Conservation (phyloP, 371 early-diverging fungal genomes). For the Basidiobolus heterosporus region DNA sequence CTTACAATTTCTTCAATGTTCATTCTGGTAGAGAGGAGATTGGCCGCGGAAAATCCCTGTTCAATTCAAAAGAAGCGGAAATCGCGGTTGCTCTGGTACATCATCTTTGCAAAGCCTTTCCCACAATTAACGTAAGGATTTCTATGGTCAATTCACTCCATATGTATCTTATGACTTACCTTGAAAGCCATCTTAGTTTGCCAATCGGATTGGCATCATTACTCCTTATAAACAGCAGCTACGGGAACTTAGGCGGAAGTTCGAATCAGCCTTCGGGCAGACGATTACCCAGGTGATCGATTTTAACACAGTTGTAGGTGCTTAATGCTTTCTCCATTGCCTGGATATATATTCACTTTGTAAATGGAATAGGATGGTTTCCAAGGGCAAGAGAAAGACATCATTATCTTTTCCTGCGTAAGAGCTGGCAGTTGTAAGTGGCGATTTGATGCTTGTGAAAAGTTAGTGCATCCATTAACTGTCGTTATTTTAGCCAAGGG, state of each 20-base stretch:
- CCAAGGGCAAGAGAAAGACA: slow-evolving; percentile 97
- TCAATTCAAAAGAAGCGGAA: slow-evolving; percentile 62
- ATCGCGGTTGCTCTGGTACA: slow-evolving; percentile 57
- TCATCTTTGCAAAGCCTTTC: slow-evolving; percentile 29
- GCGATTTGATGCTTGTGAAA: too few relatives aligned
- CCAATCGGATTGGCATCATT: slow-evolving; percentile 66
- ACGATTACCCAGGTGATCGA: slow-evolving; percentile 56
- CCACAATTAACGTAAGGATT: slow-evolving; percentile 31
- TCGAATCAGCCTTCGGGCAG: slow-evolving; percentile 41
- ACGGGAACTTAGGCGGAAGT: slow-evolving; percentile 41
- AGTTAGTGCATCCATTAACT: too few relatives aligned
- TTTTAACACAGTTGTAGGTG: slow-evolving; percentile 69
- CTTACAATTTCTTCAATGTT: slow-evolving; percentile 69
- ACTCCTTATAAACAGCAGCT: slow-evolving; percentile 86
- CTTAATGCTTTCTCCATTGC: neutral
- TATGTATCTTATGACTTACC: neutral
- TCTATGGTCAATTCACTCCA: neutral
- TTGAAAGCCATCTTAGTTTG: slow-evolving; percentile 26
- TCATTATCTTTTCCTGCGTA: slow-evolving; percentile 89
- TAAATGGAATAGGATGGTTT: slow-evolving; percentile 71
- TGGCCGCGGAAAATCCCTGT: slow-evolving; percentile 53
- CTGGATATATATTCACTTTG: neutral
- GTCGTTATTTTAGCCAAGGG: too few relatives aligned
- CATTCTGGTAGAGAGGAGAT: slow-evolving; percentile 45
- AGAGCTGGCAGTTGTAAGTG: slow-evolving; percentile 45